Base-by-base conservation (phyloP, 2,329 filamentous ascomycete species). In the Diplodia mutila region DNA sequence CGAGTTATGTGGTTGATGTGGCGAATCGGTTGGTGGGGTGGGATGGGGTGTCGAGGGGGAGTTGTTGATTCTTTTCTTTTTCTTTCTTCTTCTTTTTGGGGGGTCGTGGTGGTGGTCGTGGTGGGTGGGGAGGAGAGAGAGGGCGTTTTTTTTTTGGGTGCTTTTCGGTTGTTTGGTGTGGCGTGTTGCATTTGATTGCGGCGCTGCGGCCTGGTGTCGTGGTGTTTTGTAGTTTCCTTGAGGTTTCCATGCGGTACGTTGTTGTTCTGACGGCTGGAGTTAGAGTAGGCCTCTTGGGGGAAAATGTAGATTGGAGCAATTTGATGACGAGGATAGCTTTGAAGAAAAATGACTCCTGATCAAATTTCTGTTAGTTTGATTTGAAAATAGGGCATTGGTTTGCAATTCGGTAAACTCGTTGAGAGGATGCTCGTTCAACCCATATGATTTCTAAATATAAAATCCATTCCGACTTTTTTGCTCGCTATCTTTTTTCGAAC, bases 11-110 rank as follows among this genome's bases (percentile, higher is more conserved):
- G 16, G 70, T 67, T 34, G 72, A 74, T 67, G 54, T 74, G 32
- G 71, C 71, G 48, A 74, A 74, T 61, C 48, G 72, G 42, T 54
- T 74, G 39, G 53, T 70, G 9, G 72, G 73, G 12, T 74, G 73
- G 73, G 59, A 72, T 65, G 72, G 70, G 14, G 39, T 32, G 23
- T 9, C 16, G 3, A 49, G 27, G 57, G 57, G 23, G 18, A 18
- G 23, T 42, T 27, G 48, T 39, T 34, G 69, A 46, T 9, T 46
- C 21, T n/a, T 46, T 1, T 34, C 11, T 34, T 34, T 34, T 12
- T 34, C 11, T 46, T 46, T n/a, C n/a, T 46, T 11, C 6, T n/a
- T 46, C 6, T 46, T n/a, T 46, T 5, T 46, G 18, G 32, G 7
- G 7, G 8, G 32, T 34, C 5, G 32, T 34, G 32, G 32, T 34